A percentile compares a stretch with the other conserved stretches of the same genome.
Evolutionary conservation across 768 basidiomycete species (phyloP).

Genomic region (Chalciporus sphaerocephalus): DNA sequence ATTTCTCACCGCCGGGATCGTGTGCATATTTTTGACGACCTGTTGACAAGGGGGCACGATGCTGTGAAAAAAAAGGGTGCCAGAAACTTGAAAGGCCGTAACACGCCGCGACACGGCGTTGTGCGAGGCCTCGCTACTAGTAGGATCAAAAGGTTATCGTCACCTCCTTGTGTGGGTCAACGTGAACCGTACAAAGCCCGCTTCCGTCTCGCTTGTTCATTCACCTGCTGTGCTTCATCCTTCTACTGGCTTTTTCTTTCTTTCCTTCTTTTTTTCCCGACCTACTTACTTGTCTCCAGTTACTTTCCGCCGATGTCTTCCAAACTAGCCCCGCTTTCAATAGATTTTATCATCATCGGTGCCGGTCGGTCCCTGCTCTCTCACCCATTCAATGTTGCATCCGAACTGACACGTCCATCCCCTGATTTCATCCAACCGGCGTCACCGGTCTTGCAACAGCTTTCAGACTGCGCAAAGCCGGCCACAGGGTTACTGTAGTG

Average conservation of each 20-base stretch:
- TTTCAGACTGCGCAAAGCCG: constrained; percentile 51
- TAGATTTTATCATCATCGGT: constrained; percentile 32
- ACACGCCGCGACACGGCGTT: background rate
- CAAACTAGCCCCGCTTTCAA: constrained; percentile 21
- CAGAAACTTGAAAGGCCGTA: too few relatives aligned
- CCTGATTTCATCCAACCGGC: constrained; percentile 18
- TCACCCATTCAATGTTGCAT: background rate
- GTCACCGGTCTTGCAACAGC: constrained; percentile 58
- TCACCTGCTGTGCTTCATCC: background rate
- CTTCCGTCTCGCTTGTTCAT: background rate
- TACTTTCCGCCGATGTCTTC: constrained; percentile 13
- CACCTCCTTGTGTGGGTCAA: background rate
- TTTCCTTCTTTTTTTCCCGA: background rate
- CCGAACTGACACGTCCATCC: background rate
- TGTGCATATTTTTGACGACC: too few relatives aligned
- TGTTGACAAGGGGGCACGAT: too few relatives aligned
- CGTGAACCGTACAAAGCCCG: constrained; percentile 20
- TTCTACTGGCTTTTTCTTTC: background rate
- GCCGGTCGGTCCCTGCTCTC: constrained; percentile 20
- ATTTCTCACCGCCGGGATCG: too few relatives aligned
- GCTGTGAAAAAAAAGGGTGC: too few relatives aligned
- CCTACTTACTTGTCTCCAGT: background rate
- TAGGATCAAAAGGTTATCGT: constrained; percentile 11
- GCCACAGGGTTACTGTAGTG: constrained; percentile 56
- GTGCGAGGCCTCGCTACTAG: constrained; percentile 16